Evolutionary conservation across 2,329 filamentous ascomycete species (phyloP), one percentile per base, ranked within the genome.

Genomic region (Fusarium palustre): DNA sequence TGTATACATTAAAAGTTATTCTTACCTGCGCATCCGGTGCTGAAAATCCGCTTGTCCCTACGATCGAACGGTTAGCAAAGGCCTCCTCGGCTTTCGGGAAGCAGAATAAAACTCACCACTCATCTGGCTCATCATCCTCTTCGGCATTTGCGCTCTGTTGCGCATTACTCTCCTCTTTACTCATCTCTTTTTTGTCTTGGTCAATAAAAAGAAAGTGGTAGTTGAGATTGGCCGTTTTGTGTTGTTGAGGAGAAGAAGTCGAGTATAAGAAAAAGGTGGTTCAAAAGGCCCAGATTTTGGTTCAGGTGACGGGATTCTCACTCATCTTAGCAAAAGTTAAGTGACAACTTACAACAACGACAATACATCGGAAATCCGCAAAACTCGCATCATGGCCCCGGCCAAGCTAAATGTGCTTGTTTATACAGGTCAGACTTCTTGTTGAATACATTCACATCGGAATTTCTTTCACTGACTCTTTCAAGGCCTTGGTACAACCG

Each of bases 41-140:
- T 97, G 84, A 93, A 97, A 80, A 98, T 98, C 77, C 96, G 88
- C 87, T 97, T 95, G 84, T 98, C 94, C 95, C 95, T 98, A 78
- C 62, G 73, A 60, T 33, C 49, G 42, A 10, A n/a, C 70, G 57
- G 66, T 36, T 55, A 59, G 47, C 11, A 64, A 58, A 61, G 71
- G 74, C 74, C 69, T 75, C 74, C 69, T 75, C 74, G 72, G 75
- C 55, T 68, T 70, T 60, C 48, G 31, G 58, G 43, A 41, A 49
- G 46, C 56, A 59, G 38, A 47, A 15, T 24, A 25, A 46, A 41
- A 75, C 87, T 80, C 83, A 98, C 96, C 95, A 98, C 64, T 97
- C 95, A 85, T 98, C 96, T 6, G 92, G 92, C 80, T 97, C 95
- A 80, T 97, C 94, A 45, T 87, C 84, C 30, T 83, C 76, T 34